A percentile compares a stretch with the other conserved stretches of the same genome.
phyloP scores from a whole-genome alignment of 2,329 filamentous ascomycete species.

The Beauveria asiatica region DNA sequence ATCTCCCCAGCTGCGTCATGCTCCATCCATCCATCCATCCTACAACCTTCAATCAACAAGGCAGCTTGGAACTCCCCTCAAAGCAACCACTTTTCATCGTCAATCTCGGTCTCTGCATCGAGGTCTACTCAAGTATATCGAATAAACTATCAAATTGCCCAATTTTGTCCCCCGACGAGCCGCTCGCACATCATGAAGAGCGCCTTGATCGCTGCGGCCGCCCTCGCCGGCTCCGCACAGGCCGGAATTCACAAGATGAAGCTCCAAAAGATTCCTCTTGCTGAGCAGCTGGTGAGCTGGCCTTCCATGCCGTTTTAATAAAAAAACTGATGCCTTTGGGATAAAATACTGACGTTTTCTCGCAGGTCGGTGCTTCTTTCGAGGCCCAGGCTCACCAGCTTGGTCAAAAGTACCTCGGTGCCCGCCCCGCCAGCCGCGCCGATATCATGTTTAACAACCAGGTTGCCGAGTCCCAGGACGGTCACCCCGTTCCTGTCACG shows the following conservation, averaged over 20 bases:
- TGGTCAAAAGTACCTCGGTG: conserved; percentile 92
- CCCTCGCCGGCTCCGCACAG: conserved; percentile 73
- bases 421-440: conserved; percentile 56
- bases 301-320: background rate
- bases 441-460: conserved; percentile 75
- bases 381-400: conserved; percentile 73
- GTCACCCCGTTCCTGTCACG: conserved; percentile 79
- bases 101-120: conserved; percentile 7
- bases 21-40: conserved; percentile 8
- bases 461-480: conserved; percentile 53
- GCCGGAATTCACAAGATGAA: conserved; percentile 93
- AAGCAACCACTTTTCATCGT: background rate
- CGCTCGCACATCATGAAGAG: conserved; percentile 67
- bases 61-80: background rate
- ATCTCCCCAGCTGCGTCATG: conserved; percentile 11
- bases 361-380: conserved; percentile 67
- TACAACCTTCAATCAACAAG: conserved; percentile 8
- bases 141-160: background rate
- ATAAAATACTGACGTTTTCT: conserved; percentile 1
- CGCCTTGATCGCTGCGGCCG: conserved; percentile 68
- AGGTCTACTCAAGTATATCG: background rate
- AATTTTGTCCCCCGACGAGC: background rate
- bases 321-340: background rate
- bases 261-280: conserved; percentile 90
- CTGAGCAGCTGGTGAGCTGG: conserved; percentile 76